Base-by-base conservation (phyloP, 306 rosid genomes). In the Vigna mungo region DNA sequence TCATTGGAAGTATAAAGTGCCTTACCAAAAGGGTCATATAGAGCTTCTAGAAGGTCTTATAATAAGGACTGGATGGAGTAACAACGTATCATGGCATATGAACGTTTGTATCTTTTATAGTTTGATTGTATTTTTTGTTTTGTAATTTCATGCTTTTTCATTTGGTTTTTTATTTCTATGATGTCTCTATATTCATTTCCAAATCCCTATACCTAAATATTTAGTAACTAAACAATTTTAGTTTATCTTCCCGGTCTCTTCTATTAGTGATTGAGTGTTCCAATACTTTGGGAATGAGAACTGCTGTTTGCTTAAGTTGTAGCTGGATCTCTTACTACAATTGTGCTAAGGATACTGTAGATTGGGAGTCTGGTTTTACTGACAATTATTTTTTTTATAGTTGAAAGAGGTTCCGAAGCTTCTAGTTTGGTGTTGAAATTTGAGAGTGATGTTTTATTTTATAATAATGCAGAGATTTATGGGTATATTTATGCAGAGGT, bases 321-420 rank as follows among this genome's bases (percentile, higher is more conserved):
- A 18, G n/a, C 53, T 77, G 58, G 72, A 56, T 64, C 54, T 63
- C 49, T 41, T 54, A 25, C 21, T 47, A 17, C 58, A 39, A 32
- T 56, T 84, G 47, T 56, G 51, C 27, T 25, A 13, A 27, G 43
- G 46, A 49, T 48, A 32, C 14, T 51, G 17, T 9, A 9, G 66
- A 75, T 14, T 61, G 69, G 39, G 66, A 48, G 36, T 47, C 63
- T 53, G 55, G 66, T 71, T 55, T 7, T 47, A n/a, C 36, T 84
- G 77, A 65, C 70, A 17, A 20, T 18, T 65, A 9, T 55, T 68
- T 64, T 25, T 47, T 77, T 18, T 15, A 30, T 34, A 47, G 74
- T 68, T 30, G 4, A 21, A 63, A 23, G 32, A 46, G 12, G 20
- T 25, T 74, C 25, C 36, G 46, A 78, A 53, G 18, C 55, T 37